These are phyloP conservation scores for Psilocybe cyanescens DNA, from an alignment of 768 basidiomycete species.

Conservation along the genomic window DNA sequence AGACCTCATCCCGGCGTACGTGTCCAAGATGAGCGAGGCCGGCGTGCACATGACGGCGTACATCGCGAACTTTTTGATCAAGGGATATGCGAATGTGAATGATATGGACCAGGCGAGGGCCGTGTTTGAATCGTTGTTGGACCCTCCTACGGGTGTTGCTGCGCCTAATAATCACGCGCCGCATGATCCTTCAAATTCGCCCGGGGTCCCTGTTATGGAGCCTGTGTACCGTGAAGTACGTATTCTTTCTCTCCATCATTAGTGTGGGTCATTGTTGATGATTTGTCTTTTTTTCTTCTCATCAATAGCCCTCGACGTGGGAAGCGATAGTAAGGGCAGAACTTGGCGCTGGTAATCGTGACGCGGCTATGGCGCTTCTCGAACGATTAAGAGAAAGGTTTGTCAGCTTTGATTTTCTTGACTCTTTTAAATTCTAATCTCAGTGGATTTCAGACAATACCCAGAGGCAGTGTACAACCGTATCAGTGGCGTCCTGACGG, in stretches of 20 bases:
- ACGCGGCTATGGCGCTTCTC: conserved; percentile 69
- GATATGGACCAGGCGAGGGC: conserved; percentile 71
- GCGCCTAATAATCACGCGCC: conserved; percentile 88
- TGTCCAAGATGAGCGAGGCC: conserved; percentile 58
- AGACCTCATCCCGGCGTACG: conserved; percentile 75
- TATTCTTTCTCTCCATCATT: conserved; percentile 4
- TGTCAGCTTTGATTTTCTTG: conserved; percentile 23
- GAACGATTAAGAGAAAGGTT: conserved; percentile 75
- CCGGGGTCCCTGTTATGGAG: conserved; percentile 43
- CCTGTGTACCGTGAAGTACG: conserved; percentile 84
- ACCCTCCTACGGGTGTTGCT: conserved; percentile 84
- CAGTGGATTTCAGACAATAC: conserved; percentile 53
- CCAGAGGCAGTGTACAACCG: conserved; percentile 80
- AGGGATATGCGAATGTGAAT: conserved; percentile 68
- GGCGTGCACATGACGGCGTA: conserved; percentile 93
- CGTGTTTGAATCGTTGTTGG: conserved; percentile 80
- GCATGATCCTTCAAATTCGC: conserved; percentile 50
- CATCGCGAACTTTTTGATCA: conserved; percentile 86
- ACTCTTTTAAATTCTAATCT: conserved; percentile 14
- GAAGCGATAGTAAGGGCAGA: conserved; percentile 96
- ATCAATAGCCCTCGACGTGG: conserved; percentile 81
- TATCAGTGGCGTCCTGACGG: conserved; percentile 81
- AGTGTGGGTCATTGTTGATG: not conserved
- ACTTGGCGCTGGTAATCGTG: conserved; percentile 74
- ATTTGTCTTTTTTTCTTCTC: not conserved